These are phyloP conservation scores for Cyclanthera cordifolia DNA, from an alignment of 306 rosid species.

Conservation along the genomic window DNA sequence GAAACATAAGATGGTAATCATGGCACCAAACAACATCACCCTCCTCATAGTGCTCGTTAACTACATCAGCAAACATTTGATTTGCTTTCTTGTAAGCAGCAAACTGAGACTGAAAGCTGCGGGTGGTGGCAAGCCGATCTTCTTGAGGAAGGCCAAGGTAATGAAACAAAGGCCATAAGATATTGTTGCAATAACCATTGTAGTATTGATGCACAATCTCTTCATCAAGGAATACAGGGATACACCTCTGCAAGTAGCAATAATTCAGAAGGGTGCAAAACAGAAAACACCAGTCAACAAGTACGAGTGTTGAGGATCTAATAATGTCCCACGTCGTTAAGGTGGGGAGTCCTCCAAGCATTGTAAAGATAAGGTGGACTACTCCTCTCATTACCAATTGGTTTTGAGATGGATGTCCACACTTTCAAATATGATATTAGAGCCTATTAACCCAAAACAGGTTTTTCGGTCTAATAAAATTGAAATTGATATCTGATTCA, in stretches of 20 bases:
- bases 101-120: conserved; percentile 89
- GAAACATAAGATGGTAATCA: conserved; percentile 92
- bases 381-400: no score
- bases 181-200: conserved; percentile 88
- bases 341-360: no score
- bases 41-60: conserved; percentile 58
- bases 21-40: conserved; percentile 97
- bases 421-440: no score
- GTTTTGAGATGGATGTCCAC: no score
- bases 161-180: conserved; percentile 88
- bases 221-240: conserved; percentile 88
- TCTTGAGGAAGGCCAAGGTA: conserved; percentile 95
- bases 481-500: no score
- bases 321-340: no score
- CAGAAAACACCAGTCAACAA: conserved; percentile 1
- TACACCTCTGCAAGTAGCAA: conserved; percentile 48
- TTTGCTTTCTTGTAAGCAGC: conserved; percentile 80
- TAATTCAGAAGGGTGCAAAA: background rate
- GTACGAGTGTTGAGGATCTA: no score
- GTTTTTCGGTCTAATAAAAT: no score
- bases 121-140: conserved; percentile 91
- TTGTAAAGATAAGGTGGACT: no score
- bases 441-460: no score
- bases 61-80: conserved; percentile 90
- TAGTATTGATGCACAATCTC: conserved; percentile 86